Conservation (phyloP, 371 early-diverging fungal genomes). For the Choanephora cucurbitarum region DNA sequence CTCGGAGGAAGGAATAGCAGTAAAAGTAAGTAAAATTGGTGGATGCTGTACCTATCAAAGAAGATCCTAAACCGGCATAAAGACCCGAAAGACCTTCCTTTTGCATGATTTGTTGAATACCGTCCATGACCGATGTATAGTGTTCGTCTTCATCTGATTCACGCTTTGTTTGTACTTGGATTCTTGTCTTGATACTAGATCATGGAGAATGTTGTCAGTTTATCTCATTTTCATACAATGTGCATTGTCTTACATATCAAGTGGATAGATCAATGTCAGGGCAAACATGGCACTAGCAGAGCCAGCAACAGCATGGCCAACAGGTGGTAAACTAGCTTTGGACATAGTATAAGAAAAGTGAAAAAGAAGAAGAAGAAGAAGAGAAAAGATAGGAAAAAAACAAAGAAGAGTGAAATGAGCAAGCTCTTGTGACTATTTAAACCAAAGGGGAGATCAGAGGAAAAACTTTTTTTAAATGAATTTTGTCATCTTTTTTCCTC, state of each 20-base stretch:
- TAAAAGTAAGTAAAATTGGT: constrained; percentile 96
- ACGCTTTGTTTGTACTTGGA: constrained; percentile 83
- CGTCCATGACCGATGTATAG: constrained; percentile 77
- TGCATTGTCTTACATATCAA: constrained; percentile 85
- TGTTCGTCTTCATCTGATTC: constrained; percentile 39
- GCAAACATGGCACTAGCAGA: constrained; percentile 93
- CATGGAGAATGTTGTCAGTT: background rate
- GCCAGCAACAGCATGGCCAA: constrained; percentile 93
- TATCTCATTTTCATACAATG: background rate
- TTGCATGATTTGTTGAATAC: constrained; percentile 77
- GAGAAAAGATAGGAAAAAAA: constrained; percentile 1
- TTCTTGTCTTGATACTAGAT: constrained; percentile 86
- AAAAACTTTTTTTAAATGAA: no score
- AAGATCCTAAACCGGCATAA: constrained; percentile 89
- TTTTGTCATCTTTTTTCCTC: no score
- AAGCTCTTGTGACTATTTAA: background rate
- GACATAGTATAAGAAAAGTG: constrained; percentile 20
- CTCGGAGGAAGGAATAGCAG: constrained; percentile 83
- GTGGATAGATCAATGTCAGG: constrained; percentile 86
- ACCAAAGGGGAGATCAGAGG: background rate
- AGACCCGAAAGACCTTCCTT: constrained; percentile 90
- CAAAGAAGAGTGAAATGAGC: no score
- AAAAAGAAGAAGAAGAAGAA: constrained; percentile 16
- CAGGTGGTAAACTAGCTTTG: constrained; percentile 71
- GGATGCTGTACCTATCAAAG: constrained; percentile 84